Evolutionary conservation across 495 filamentous ascomycete genomes (phyloP), one percentile per base, ranked within the genome.

Genomic region (Hyaloscypha hepaticicola): DNA sequence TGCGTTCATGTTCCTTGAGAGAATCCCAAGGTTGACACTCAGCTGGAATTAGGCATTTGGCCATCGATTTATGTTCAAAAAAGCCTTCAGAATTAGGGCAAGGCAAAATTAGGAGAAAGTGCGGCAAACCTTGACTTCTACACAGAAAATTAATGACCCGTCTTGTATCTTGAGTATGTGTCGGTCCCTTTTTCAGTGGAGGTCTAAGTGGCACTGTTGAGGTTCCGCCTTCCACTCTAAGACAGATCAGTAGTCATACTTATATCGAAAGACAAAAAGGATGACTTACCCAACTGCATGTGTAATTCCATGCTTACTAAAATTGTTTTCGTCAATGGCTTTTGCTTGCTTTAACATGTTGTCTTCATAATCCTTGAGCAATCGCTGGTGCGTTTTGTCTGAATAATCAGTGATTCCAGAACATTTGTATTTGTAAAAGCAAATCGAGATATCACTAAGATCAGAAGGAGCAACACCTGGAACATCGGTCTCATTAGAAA

Each of bases 261-360:
- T 1, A 57, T 21, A 22, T 21, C 41, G 29, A 16, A n/a, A 38
- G 1, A 6, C 12, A 22, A n/a, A 2, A 19, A 11, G n/a, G 5
- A 57, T 16, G 6, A 3, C 25, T 57, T 24, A 63, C 60, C 29
- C 51, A 27, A n/a, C 21, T 25, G 8, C 5, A 21, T 63, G 60
- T 2, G 60, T 63, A 55, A 63, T 63, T 26, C 60, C 60, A 41
- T 55, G 12, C 29, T 63, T 63, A 26, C 14, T 27, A 21, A 31
- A 55, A 16, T 5, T 55, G 14, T 63, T 55, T 34, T 63, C 28
- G 55, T 55, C 60, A 9, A 63, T 50, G 8, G 22, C 6, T 50
- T 52, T 62, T 25, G 21, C 26, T 1, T 21, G 21, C 3, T 11
- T 41, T 59, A 28, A 59, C 3, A 22, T 7, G n/a, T 5, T 33